Evolutionary conservation across 345 rosid genomes (phyloP).

Genomic region (Eucalyptus virginea): DNA sequence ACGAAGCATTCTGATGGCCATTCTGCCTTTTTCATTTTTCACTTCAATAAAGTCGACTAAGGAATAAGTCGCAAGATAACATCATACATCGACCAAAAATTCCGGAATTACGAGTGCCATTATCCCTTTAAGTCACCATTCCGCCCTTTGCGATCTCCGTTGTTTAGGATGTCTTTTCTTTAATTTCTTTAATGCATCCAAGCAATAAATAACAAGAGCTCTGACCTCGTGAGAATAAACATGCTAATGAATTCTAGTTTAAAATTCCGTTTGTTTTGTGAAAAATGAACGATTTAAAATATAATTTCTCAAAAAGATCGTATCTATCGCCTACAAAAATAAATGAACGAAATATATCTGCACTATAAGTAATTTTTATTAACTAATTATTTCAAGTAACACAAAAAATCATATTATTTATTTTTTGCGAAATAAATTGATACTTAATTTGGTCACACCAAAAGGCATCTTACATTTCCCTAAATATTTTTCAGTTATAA

Average conservation of each 20-base stretch:
- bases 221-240: not conserved
- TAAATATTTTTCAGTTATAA: no score
- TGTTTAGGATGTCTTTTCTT: not conserved
- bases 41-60: not conserved
- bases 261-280: no score
- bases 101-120: not conserved
- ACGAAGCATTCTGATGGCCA: not conserved
- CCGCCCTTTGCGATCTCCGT: not conserved
- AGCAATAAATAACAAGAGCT: not conserved
- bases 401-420: no score
- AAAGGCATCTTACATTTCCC: rapidly evolving
- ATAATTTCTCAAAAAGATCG: no score
- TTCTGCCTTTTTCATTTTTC: not conserved
- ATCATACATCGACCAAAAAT: not conserved
- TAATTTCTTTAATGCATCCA: not conserved
- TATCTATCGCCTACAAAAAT: no score
- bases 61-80: not conserved
- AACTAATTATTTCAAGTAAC: no score
- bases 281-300: no score
- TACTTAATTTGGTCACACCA: no score
- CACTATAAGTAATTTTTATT: no score
- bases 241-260: not conserved
- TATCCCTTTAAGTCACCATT: not conserved
- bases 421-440: no score
- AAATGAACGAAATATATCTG: no score